phyloP scores from a whole-genome alignment of 2,329 filamentous ascomycete genomes.

The Colletotrichum sp. region DNA sequence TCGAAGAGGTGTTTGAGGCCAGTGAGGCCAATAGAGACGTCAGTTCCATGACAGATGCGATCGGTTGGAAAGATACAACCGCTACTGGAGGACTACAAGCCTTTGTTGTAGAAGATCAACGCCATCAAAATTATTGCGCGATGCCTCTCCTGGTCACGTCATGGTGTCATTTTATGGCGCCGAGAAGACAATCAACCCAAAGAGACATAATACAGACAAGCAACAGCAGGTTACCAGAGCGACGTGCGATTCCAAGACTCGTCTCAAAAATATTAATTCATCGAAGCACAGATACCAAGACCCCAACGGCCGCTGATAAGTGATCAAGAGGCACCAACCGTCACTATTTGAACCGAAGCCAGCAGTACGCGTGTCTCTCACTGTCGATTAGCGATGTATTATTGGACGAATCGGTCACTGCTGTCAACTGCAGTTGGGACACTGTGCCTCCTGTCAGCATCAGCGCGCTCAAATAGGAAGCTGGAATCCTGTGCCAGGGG shows the following conservation, averaged over 20 bases:
- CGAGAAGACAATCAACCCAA: background rate
- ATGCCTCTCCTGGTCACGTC: background rate
- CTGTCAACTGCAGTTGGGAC: background rate
- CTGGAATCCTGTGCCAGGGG: background rate
- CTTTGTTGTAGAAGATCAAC: background rate
- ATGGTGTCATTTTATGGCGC: background rate
- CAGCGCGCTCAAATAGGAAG: background rate
- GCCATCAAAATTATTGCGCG: background rate
- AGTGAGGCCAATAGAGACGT: background rate
- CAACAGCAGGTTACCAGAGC: background rate
- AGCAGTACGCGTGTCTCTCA: background rate
- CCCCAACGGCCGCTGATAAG: background rate
- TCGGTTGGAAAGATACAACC: background rate
- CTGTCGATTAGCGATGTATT: background rate
- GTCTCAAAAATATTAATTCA: fast-evolving
- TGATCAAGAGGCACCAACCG: background rate
- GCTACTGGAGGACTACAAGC: background rate
- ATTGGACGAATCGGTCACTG: background rate
- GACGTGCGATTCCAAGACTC: background rate
- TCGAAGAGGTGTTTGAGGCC: background rate
- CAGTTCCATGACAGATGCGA: background rate
- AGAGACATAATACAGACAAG: fast-evolving
- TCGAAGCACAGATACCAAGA: background rate
- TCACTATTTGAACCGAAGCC: fast-evolving
- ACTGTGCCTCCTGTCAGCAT: background rate